These are phyloP conservation scores for Thelonectria discophora DNA, from an alignment of 2,329 filamentous ascomycete species.

Conservation along the genomic window DNA sequence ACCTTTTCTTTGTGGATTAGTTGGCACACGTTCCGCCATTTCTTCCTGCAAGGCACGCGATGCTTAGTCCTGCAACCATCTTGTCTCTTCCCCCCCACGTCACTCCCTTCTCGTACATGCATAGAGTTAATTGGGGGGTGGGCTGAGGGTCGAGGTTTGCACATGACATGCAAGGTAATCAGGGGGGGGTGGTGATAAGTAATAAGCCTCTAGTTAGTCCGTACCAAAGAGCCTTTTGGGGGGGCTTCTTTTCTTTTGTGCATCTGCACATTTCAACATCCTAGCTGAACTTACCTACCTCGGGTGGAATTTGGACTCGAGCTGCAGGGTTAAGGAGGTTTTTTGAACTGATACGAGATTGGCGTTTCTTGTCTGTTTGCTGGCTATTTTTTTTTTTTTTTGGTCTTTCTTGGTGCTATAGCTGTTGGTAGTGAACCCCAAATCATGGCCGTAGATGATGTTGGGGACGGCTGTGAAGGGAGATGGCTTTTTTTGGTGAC, in stretches of 20 bases:
- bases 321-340: too few species aligned
- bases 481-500: too few species aligned
- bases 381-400: too few species aligned
- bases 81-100: neutral
- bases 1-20: neutral
- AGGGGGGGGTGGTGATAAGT: neutral
- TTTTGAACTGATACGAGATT: too few species aligned
- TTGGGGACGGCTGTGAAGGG: too few species aligned
- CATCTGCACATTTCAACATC: neutral
- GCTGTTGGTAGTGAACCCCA: too few species aligned
- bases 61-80: constrained; percentile 2
- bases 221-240: neutral
- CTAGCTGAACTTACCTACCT: neutral
- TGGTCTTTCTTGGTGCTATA: too few species aligned
- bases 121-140: neutral
- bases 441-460: too few species aligned
- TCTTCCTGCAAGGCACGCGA: neutral
- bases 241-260: neutral
- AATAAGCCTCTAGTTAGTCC: neutral
- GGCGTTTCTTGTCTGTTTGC: too few species aligned
- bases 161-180: neutral
- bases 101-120: too few species aligned
- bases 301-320: too few species aligned
- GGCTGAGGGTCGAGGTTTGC: neutral
- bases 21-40: neutral